Conservation (phyloP, 257 asterid genomes). For the Apocynum venetum region DNA sequence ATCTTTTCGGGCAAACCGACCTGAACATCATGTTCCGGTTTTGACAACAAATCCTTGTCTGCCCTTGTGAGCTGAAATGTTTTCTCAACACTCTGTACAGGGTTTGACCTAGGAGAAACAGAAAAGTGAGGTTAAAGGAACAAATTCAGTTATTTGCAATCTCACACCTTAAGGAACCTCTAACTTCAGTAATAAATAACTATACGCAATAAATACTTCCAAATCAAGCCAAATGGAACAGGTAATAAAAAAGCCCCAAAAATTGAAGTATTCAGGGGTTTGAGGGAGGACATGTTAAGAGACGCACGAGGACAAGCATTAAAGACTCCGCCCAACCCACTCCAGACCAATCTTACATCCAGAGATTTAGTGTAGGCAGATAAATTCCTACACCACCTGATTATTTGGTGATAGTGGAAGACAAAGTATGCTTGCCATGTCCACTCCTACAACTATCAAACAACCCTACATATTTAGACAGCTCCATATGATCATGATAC, state of each 20-base stretch:
- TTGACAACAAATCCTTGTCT: constrained; percentile 72
- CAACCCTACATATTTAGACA: no score
- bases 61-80: constrained; percentile 82
- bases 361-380: neutral
- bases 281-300: neutral
- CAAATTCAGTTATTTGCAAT: neutral
- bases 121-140: constrained; percentile 8
- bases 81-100: constrained; percentile 77
- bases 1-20: constrained; percentile 35
- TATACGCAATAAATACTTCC: neutral
- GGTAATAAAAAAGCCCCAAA: neutral
- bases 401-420: no score
- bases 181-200: neutral
- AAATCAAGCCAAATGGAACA: neutral
- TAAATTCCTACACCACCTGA: neutral
- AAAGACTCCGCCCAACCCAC: neutral
- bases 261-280: neutral
- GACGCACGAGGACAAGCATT: neutral
- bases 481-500: no score
- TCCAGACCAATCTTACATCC: neutral
- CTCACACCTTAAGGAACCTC: neutral
- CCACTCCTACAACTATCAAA: neutral
- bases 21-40: constrained; percentile 90
- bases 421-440: neutral
- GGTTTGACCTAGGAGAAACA: constrained; percentile 56